phyloP scores from a whole-genome alignment of 345 rosid genomes.

The Euphorbia lathyris region DNA sequence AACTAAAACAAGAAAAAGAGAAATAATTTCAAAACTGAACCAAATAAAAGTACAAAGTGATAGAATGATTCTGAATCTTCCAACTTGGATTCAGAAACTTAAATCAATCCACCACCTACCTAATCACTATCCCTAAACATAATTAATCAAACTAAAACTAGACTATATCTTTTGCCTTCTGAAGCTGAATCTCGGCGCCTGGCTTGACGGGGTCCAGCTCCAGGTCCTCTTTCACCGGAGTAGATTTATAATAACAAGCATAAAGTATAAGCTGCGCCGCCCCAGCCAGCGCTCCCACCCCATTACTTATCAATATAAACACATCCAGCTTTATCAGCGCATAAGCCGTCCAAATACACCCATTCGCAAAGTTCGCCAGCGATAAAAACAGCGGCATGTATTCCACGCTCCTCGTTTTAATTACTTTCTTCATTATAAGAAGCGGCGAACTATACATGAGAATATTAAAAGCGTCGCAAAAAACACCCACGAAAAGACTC shows the following conservation, averaged over 20 bases:
- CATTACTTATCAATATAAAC: conserved; percentile 58
- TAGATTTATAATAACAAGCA: conserved; percentile 27
- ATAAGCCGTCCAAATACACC: conserved; percentile 37
- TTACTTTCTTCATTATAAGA: conserved; percentile 35
- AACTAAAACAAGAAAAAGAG: too few relatives aligned
- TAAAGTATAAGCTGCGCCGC: conserved; percentile 41
- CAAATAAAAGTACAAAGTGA: background rate
- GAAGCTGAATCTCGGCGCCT: conserved; percentile 41
- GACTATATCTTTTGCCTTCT: background rate
- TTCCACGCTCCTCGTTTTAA: conserved; percentile 47
- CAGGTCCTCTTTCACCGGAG: conserved; percentile 17
- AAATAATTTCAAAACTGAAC: background rate
- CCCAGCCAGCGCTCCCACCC: conserved; percentile 44
- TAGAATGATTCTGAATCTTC: too few relatives aligned
- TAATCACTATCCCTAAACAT: too few relatives aligned
- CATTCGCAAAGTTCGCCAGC: conserved; percentile 35
- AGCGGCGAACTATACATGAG: conserved; percentile 59
- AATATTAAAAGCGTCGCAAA: conserved; percentile 42
- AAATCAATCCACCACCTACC: too few relatives aligned
- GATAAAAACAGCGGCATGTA: conserved; percentile 49
- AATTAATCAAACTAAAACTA: too few relatives aligned
- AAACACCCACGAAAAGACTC: conserved; percentile 42
- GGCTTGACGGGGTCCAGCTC: conserved; percentile 24
- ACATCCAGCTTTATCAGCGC: conserved; percentile 40
- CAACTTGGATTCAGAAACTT: too few relatives aligned